Percentiles rank a stretch among this genome's conserved stretches.
Evolutionary conservation across 2,329 filamentous ascomycete species (phyloP).

Genomic region (Hymenoscyphus repandus): DNA sequence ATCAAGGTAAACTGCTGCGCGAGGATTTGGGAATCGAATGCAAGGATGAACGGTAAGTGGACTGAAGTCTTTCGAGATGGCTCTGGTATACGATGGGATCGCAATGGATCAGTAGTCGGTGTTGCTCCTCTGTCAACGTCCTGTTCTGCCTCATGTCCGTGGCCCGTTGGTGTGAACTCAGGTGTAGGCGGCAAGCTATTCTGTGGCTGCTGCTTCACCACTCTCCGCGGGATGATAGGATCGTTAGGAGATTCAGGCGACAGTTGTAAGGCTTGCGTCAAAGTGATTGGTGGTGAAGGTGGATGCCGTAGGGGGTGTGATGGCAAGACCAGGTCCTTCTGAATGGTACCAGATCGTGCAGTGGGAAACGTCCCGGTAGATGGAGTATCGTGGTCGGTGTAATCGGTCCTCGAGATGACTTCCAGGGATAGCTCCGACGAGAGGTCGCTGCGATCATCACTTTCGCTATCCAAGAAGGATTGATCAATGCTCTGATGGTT

Average conservation of each 20-base stretch:
- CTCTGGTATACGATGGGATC: slow-evolving; percentile 23
- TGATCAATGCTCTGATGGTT: slow-evolving; percentile 30
- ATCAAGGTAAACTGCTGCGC: slow-evolving; percentile 82
- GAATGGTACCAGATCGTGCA: slow-evolving; percentile 20
- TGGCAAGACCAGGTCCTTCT: slow-evolving; percentile 25
- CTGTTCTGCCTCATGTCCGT: slow-evolving; percentile 8
- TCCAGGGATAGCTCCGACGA: slow-evolving; percentile 59
- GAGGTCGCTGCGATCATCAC: slow-evolving; percentile 45
- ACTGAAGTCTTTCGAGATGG: slow-evolving; percentile 28
- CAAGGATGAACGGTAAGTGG: slow-evolving; percentile 75
- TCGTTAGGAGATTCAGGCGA: slow-evolving; percentile 36
- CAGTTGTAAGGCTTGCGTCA: slow-evolving; percentile 43
- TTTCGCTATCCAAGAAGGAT: slow-evolving; percentile 29
- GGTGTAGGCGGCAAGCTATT: slow-evolving; percentile 28
- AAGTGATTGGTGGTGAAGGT: slow-evolving; percentile 43
- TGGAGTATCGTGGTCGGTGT: slow-evolving; percentile 25
- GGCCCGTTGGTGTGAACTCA: slow-evolving; percentile 27
- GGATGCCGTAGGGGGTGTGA: slow-evolving; percentile 28
- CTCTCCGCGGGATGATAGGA: slow-evolving; percentile 32
- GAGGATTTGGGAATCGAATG: slow-evolving; percentile 72
- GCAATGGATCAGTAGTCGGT: slow-evolving; percentile 20
- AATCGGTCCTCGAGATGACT: slow-evolving; percentile 32
- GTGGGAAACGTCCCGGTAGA: slow-evolving; percentile 33
- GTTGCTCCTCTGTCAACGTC: slow-evolving; percentile 16
- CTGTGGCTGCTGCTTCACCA: slow-evolving; percentile 9